Evolutionary conservation across 768 basidiomycete genomes (phyloP), one percentile per base, ranked within the genome.

Genomic region (Suillus ampliporus): DNA sequence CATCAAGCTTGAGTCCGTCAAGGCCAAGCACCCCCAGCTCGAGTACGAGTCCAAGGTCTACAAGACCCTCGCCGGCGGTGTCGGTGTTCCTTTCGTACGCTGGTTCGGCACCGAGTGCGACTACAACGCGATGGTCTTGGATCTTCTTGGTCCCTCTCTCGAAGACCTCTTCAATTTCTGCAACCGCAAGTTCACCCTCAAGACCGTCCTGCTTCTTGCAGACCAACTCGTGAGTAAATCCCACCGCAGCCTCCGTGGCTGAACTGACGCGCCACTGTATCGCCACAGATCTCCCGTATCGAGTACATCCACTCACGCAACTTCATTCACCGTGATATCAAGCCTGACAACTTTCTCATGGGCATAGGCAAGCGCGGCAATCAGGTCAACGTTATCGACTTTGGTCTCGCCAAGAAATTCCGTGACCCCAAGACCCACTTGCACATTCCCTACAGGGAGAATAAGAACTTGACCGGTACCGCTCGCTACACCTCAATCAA

Each of bases 311-410:
- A 99, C 81, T 99, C 96, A 10, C 94, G 97, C 77, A 99, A 99
- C 83, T 99, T 99, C 77, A 92, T 92, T 73, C 95, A 93, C 69
- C 90, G 91, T 66, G 97, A 99, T 75, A 97, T 99, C 86, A 99
- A 99, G 77, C 97, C 97, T 41, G 97, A 99, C 84, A 99, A 99
- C 82, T 99, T 99, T 83, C 80, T 99, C 74, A 99, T 99, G 97
- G 97, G 97, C 50, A 98, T 99, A 68, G 97, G 97, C 69, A 99
- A 99, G 83, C 95, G 97, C 69, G 97, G 97, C 67, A 99, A 99
- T 75, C 97, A 99, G 78, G 97, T 99, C 82, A 99, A 99, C 71
- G 93, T 98, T 68, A 94, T 97, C 75, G 95, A 97, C 74, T 97
- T 97, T 61, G 95, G 97, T 82, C 86, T 99, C 52, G 97, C 97